These are phyloP conservation scores for Aspergillus arachidicola DNA, from an alignment of 2,329 filamentous ascomycete genomes.

Conservation along the genomic window DNA sequence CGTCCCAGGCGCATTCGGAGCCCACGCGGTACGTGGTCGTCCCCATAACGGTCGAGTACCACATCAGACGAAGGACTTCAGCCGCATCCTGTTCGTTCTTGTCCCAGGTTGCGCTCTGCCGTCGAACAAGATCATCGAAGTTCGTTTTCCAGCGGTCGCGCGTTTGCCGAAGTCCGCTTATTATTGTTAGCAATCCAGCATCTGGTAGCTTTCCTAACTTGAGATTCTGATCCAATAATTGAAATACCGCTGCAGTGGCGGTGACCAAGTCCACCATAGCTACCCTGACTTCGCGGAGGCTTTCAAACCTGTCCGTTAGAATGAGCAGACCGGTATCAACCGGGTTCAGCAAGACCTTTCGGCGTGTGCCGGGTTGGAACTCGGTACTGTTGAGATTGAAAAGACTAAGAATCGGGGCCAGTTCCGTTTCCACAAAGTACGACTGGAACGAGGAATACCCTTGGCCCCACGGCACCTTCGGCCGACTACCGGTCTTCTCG, in stretches of 20 bases:
- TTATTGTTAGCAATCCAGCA: not conserved
- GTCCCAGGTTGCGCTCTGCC: slow-evolving; percentile 9
- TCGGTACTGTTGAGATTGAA: slow-evolving; percentile 20
- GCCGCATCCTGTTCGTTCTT: slow-evolving; percentile 11
- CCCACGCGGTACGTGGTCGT: slow-evolving; percentile 11
- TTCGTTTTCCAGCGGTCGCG: slow-evolving; percentile 12
- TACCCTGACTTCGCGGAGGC: slow-evolving; percentile 13
- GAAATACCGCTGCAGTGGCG: slow-evolving; percentile 7
- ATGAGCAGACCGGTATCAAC: slow-evolving; percentile 1
- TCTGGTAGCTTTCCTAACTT: not conserved
- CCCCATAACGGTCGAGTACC: slow-evolving; percentile 8
- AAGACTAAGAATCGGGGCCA: slow-evolving; percentile 19
- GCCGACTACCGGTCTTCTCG: slow-evolving; percentile 3
- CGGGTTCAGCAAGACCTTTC: slow-evolving; percentile 12
- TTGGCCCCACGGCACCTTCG: slow-evolving; percentile 1
- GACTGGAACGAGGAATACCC: slow-evolving; percentile 6
- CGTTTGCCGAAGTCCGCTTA: not conserved
- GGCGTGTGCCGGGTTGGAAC: slow-evolving; percentile 1
- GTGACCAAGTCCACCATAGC: slow-evolving; percentile 20
- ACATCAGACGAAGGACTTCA: slow-evolving; percentile 17
- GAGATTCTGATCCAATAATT: not conserved
- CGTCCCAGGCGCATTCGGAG: slow-evolving; percentile 20
- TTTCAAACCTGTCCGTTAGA: slow-evolving; percentile 12
- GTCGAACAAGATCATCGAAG: slow-evolving; percentile 14
- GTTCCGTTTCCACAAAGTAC: slow-evolving; percentile 21